A percentile compares a stretch with the other conserved stretches of the same genome.
These are phyloP conservation scores for Ceratopteris richardii DNA, from an alignment of 75 land plant genomes.

Conservation along the genomic window DNA sequence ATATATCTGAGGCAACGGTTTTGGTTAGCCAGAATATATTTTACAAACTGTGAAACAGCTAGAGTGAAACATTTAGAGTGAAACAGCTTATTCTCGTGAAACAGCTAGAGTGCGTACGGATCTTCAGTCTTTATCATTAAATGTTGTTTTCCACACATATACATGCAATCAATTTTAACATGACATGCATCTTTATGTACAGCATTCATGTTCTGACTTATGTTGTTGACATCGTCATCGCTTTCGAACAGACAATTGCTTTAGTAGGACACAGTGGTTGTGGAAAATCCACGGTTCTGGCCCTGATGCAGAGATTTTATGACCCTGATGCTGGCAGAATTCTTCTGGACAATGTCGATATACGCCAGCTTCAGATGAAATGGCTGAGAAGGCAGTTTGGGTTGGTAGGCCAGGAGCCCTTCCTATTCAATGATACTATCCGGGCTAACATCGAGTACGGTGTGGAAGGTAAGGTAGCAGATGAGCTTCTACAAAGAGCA, in stretches of 20 bases:
- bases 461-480: conserved; percentile 91
- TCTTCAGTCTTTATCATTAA: too few relatives aligned
- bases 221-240: not conserved
- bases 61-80: too few relatives aligned
- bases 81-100: too few relatives aligned
- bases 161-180: too few relatives aligned
- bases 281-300: conserved; percentile 92
- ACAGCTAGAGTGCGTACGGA: too few relatives aligned
- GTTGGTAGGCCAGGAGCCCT: conserved; percentile 91
- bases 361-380: conserved; percentile 61
- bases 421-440: conserved; percentile 85
- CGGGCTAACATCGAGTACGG: conserved; percentile 85
- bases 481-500: conserved; percentile 92
- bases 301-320: conserved; percentile 89
- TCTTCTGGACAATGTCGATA: conserved; percentile 75
- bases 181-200: too few relatives aligned
- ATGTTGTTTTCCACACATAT: too few relatives aligned
- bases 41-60: too few relatives aligned
- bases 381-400: conserved; percentile 95
- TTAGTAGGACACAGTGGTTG: conserved; percentile 96
- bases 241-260: conserved; percentile 62
- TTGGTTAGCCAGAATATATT: too few relatives aligned
- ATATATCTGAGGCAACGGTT: too few relatives aligned
- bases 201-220: too few relatives aligned
- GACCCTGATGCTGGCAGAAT: conserved; percentile 81